These are phyloP conservation scores for Coemansia umbellata DNA, from an alignment of 192 early-diverging fungal species.

Conservation along the genomic window DNA sequence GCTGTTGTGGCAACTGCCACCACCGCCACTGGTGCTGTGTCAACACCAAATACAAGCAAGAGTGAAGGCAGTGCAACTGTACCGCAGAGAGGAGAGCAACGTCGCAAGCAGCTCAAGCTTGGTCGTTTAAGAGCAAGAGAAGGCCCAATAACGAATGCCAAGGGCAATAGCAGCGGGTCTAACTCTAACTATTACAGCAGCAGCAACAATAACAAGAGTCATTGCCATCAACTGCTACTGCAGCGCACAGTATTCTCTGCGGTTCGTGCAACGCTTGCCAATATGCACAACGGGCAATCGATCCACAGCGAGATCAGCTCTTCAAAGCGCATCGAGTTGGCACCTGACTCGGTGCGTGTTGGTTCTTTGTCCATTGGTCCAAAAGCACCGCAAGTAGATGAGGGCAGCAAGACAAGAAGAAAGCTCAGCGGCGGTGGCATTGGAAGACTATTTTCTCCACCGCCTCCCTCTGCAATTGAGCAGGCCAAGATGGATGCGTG, in stretches of 20 bases:
- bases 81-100: too few relatives aligned
- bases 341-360: not conserved
- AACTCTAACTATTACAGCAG: too few relatives aligned
- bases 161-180: not conserved
- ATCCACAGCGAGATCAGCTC: too few relatives aligned
- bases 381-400: too few relatives aligned
- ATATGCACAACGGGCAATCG: conserved; percentile 1
- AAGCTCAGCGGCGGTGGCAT: conserved; percentile 3
- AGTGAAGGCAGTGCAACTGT: too few relatives aligned
- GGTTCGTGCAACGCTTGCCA: conserved; percentile 11
- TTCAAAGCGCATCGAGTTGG: not conserved
- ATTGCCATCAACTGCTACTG: not conserved
- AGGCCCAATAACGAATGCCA: not conserved
- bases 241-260: conserved; percentile 1
- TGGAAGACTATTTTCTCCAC: conserved; percentile 16
- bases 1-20: too few relatives aligned
- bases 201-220: too few relatives aligned
- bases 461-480: conserved; percentile 25
- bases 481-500: conserved; percentile 46
- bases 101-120: conserved; percentile 25
- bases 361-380: too few relatives aligned
- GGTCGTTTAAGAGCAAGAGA: conserved; percentile 11
- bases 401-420: not conserved
- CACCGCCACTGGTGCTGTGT: too few relatives aligned
- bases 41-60: too few relatives aligned